A percentile compares a stretch with the other conserved stretches of the same genome.
These are phyloP conservation scores for Calonectria hongkongensis DNA, from an alignment of 2,329 filamentous ascomycete species.

Conservation along the genomic window DNA sequence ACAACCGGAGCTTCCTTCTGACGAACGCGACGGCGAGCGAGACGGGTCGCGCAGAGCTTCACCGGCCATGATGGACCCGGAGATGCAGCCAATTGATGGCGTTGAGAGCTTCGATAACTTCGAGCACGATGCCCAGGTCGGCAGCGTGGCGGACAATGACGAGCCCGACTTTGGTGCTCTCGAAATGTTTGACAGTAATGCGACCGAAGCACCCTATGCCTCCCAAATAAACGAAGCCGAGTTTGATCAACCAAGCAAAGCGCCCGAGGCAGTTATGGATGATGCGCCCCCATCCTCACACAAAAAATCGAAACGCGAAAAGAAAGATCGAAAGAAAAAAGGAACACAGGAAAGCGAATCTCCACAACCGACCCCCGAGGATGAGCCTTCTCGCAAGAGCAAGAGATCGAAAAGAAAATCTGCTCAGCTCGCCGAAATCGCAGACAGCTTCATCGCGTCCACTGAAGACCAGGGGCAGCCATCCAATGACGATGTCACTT, in stretches of 20 bases:
- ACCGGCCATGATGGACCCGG: conserved; percentile 50
- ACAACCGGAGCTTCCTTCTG: conserved; percentile 43
- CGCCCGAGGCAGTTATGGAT: conserved; percentile 57
- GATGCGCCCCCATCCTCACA: conserved; percentile 48
- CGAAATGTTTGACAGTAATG: conserved; percentile 63
- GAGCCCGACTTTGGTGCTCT: conserved; percentile 59
- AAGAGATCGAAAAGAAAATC: conserved; percentile 55
- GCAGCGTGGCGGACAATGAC: conserved; percentile 47
- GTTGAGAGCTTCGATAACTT: conserved; percentile 54
- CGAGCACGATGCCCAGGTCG: conserved; percentile 48
- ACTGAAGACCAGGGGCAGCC: conserved; percentile 41
- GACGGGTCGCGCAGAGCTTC: conserved; percentile 42
- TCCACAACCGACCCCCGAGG: conserved; percentile 41
- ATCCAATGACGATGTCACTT: conserved; percentile 34
- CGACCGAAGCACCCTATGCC: conserved; percentile 56
- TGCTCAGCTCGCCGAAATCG: conserved; percentile 43
- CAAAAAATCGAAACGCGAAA: conserved; percentile 58
- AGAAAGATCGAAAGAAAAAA: conserved; percentile 57
- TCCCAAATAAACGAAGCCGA: conserved; percentile 50
- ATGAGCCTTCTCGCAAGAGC: conserved; percentile 50
- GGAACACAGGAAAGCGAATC: conserved; percentile 46
- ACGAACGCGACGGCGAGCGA: conserved; percentile 44
- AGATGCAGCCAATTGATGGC: conserved; percentile 50
- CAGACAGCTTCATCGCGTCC: conserved; percentile 44
- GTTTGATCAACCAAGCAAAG: conserved; percentile 44